Percentiles rank a stretch among this genome's conserved stretches.
Evolutionary conservation across 2,329 filamentous ascomycete genomes (phyloP).

Genomic region (Penicillium sp.): DNA sequence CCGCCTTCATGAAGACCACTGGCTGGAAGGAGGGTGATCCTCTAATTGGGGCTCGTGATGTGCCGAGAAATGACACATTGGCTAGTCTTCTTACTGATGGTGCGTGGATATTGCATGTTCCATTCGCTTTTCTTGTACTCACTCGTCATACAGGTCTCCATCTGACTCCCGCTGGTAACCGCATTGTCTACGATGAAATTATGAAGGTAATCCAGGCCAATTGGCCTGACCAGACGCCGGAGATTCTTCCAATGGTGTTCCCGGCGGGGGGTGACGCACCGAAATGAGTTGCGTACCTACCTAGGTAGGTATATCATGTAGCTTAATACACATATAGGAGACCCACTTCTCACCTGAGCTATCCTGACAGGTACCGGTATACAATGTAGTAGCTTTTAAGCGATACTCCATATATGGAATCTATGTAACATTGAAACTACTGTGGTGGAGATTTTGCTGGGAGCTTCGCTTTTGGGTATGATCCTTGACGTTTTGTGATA

Average conservation of each 20-base stretch:
- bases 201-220: conserved; percentile 50
- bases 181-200: conserved; percentile 54
- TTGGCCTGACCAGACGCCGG: conserved; percentile 56
- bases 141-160: conserved; percentile 51
- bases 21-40: conserved; percentile 52
- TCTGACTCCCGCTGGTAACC: conserved; percentile 56
- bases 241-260: conserved; percentile 51
- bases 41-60: conserved; percentile 56
- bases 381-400: neutral
- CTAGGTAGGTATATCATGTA: neutral
- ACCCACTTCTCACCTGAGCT: neutral
- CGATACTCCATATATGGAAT: neutral
- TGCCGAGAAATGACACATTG: conserved; percentile 57
- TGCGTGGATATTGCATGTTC: conserved; percentile 31
- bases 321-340: neutral
- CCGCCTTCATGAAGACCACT: conserved; percentile 66
- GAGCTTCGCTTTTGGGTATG: neutral
- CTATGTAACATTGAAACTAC: neutral
- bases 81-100: conserved; percentile 56
- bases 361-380: neutral
- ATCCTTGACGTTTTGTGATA: neutral
- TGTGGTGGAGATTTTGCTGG: neutral
- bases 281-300: conserved; percentile 23
- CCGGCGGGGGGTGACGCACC: conserved; percentile 52
- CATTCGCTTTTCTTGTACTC: conserved; percentile 2